A percentile compares a stretch with the other conserved stretches of the same genome.
These are phyloP conservation scores for Rhizopogon sp. DNA, from an alignment of 768 basidiomycete species.

Conservation along the genomic window DNA sequence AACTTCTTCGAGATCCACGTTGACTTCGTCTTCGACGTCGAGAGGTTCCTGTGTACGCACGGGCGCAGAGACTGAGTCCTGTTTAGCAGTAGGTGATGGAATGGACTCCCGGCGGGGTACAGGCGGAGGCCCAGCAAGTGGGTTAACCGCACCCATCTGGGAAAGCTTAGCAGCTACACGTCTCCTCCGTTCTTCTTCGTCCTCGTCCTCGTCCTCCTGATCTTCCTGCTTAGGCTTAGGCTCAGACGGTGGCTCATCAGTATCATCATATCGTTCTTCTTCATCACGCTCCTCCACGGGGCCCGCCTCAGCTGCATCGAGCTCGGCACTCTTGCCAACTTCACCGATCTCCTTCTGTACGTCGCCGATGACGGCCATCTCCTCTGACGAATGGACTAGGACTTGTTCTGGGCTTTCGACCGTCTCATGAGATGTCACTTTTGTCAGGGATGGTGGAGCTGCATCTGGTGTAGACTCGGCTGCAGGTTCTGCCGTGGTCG, in stretches of 20 bases:
- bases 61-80: slow-evolving; percentile 9
- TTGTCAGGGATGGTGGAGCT: background rate
- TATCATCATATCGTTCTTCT: slow-evolving; percentile 9
- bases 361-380: slow-evolving; percentile 1
- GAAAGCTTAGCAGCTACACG: slow-evolving; percentile 57
- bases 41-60: slow-evolving; percentile 3
- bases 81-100: background rate
- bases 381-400: background rate
- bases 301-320: slow-evolving; percentile 8
- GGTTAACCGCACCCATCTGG: slow-evolving; percentile 59
- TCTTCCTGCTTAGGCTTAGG: slow-evolving; percentile 2
- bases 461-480: background rate
- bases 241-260: background rate
- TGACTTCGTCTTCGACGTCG: slow-evolving; percentile 18
- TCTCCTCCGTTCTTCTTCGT: slow-evolving; percentile 48
- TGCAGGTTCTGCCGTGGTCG: background rate
- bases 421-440: slow-evolving; percentile 1
- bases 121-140: slow-evolving; percentile 38
- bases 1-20: slow-evolving; percentile 21
- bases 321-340: slow-evolving; percentile 1
- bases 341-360: slow-evolving; percentile 10
- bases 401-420: slow-evolving; percentile 2
- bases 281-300: slow-evolving; percentile 8
- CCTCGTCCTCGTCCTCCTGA: slow-evolving; percentile 33
- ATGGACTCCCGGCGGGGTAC: slow-evolving; percentile 10